Percentiles rank a stretch among this genome's conserved stretches.
These are phyloP conservation scores for Atractiella rhizophila DNA, from an alignment of 768 basidiomycete species.

Conservation along the genomic window DNA sequence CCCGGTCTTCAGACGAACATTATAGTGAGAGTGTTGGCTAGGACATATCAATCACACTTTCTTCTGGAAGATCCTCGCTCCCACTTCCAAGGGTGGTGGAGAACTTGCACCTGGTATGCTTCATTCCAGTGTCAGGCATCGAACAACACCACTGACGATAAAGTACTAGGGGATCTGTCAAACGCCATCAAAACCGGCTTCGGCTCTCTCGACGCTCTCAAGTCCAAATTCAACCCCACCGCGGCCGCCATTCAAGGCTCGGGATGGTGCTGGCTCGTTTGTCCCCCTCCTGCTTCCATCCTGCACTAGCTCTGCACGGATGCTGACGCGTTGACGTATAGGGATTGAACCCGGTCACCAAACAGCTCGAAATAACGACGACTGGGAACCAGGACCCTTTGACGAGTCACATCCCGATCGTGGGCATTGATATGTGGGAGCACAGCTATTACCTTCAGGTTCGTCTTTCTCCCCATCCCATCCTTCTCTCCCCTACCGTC, in stretches of 20 bases:
- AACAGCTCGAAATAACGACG: constrained; percentile 67
- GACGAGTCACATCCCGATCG: constrained; percentile 57
- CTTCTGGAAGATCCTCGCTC: constrained; percentile 95
- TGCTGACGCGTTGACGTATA: constrained; percentile 15
- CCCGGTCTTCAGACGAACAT: neutral
- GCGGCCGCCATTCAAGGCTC: constrained; percentile 87
- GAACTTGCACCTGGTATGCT: constrained; percentile 34
- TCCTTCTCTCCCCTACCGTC: constrained; percentile 21
- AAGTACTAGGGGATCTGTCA: constrained; percentile 31
- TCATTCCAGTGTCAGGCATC: too few species aligned
- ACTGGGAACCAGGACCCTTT: constrained; percentile 86
- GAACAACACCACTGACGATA: too few species aligned
- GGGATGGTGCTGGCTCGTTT: constrained; percentile 88
- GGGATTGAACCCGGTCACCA: constrained; percentile 42
- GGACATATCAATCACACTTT: constrained; percentile 86
- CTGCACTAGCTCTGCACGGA: neutral
- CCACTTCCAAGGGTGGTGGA: constrained; percentile 37
- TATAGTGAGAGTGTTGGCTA: neutral
- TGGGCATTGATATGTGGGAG: constrained; percentile 95
- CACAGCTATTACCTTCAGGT: constrained; percentile 49
- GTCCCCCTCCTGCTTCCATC: neutral
- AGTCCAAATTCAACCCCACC: constrained; percentile 57
- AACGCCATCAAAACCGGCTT: constrained; percentile 54
- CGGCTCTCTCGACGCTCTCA: constrained; percentile 62
- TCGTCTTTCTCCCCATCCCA: constrained; percentile 18